Evolutionary conservation across 257 asterid species (phyloP).

Genomic region (Nemophila menziesii): DNA sequence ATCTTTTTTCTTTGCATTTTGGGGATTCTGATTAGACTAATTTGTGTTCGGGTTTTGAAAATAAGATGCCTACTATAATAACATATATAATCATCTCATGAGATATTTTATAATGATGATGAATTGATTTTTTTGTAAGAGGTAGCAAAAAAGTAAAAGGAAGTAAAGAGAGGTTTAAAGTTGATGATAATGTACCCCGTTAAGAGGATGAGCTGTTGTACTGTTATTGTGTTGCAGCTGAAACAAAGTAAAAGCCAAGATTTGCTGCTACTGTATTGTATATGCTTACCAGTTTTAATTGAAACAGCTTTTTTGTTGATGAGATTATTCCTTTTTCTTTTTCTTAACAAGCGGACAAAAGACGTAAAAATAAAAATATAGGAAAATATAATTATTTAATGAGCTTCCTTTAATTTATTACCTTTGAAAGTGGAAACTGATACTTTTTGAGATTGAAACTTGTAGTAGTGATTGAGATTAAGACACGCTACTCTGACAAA

Average conservation of each 20-base stretch:
- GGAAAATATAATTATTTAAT: too few relatives aligned
- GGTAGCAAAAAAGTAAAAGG: background rate
- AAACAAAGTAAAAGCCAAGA: constrained; percentile 13
- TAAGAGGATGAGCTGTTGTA: background rate
- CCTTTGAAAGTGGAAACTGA: background rate
- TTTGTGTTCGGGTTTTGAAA: too few relatives aligned
- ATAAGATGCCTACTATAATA: too few relatives aligned
- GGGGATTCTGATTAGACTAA: too few relatives aligned
- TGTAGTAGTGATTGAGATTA: background rate
- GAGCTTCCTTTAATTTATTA: background rate
- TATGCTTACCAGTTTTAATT: constrained; percentile 40
- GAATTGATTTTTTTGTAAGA: too few relatives aligned
- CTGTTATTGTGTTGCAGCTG: background rate
- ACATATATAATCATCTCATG: too few relatives aligned
- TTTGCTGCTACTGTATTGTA: constrained; percentile 35
- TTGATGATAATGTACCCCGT: background rate
- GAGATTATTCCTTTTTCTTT: constrained; percentile 19
- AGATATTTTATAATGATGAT: too few relatives aligned
- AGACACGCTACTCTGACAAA: background rate
- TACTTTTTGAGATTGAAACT: background rate
- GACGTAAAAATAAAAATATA: constrained; percentile 15
- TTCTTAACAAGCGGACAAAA: constrained; percentile 14
- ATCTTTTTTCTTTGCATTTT: too few relatives aligned
- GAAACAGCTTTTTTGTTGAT: constrained; percentile 14
- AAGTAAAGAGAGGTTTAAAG: background rate